Evolutionary conservation across 495 filamentous ascomycete genomes (phyloP).

Genomic region (Articulospora tetracladia): DNA sequence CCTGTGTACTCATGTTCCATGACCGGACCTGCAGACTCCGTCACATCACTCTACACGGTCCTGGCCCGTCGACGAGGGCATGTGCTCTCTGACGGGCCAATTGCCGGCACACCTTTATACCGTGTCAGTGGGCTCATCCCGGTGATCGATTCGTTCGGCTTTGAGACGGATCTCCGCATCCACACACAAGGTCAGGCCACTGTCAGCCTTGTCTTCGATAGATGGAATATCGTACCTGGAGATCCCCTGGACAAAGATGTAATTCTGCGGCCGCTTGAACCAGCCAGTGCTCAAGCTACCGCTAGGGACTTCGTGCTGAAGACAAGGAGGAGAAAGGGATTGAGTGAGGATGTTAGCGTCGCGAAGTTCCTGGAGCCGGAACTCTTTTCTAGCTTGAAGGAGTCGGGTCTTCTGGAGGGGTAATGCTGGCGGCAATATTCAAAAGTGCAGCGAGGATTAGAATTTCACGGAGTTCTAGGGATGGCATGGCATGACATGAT

Average conservation of each 20-base stretch:
- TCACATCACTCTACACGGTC: conserved; percentile 85
- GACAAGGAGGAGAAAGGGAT: conserved; percentile 86
- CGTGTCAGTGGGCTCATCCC: conserved; percentile 85
- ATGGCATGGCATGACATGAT: conserved; percentile 12
- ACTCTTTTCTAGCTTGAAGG: conserved; percentile 81
- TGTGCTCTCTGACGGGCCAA: conserved; percentile 87
- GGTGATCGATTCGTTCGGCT: conserved; percentile 95
- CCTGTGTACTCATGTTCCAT: conserved; percentile 89
- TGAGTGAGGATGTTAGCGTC: conserved; percentile 93
- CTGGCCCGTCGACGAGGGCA: conserved; percentile 85
- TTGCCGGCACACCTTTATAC: conserved; percentile 95
- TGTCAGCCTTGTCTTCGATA: conserved; percentile 89
- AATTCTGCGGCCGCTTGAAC: conserved; percentile 78
- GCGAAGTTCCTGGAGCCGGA: conserved; percentile 95
- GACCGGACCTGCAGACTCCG: conserved; percentile 88
- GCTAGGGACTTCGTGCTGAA: conserved; percentile 95
- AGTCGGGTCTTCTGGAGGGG: conserved; percentile 81
- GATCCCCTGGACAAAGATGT: conserved; percentile 89
- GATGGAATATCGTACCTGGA: conserved; percentile 92
- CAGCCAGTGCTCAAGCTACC: conserved; percentile 78
- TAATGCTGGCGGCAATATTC: conserved; percentile 21
- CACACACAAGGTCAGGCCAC: conserved; percentile 92
- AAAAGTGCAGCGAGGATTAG: conserved; percentile 11
- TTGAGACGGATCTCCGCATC: conserved; percentile 94
- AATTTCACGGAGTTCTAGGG: conserved; percentile 15